Evolutionary conservation across 2,329 filamentous ascomycete species (phyloP).

Genomic region (Tympanopsis confertula): DNA sequence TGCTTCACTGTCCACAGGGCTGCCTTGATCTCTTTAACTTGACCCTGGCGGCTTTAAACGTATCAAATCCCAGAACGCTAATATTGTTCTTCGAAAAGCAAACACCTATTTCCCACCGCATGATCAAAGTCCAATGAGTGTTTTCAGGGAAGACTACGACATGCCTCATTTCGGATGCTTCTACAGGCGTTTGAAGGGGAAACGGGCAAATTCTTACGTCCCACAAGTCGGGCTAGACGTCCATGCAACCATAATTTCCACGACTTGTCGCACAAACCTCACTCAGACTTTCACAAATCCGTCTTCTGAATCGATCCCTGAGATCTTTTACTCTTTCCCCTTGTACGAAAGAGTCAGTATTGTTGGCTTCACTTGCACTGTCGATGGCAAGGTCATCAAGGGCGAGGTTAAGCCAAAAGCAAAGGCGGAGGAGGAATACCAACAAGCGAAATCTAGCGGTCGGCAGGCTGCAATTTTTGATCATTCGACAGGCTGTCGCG

Average conservation of each 20-base stretch:
- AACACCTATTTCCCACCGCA: too few species aligned
- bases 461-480: slow-evolving; percentile 43
- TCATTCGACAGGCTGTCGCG: slow-evolving; percentile 32
- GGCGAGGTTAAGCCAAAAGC: slow-evolving; percentile 46
- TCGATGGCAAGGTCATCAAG: slow-evolving; percentile 33
- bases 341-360: slow-evolving; percentile 48
- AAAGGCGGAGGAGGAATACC: slow-evolving; percentile 36
- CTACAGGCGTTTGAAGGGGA: too few species aligned
- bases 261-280: slow-evolving; percentile 13
- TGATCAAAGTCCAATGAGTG: too few species aligned
- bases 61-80: too few species aligned
- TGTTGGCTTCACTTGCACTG: slow-evolving; percentile 39
- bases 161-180: too few species aligned
- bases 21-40: too few species aligned
- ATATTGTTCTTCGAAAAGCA: too few species aligned
- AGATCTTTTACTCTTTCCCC: slow-evolving; percentile 45
- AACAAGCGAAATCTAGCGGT: slow-evolving; percentile 34
- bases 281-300: slow-evolving; percentile 40
- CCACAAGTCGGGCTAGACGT: slow-evolving; percentile 36
- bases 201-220: too few species aligned
- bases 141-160: too few species aligned
- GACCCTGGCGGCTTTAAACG: too few species aligned
- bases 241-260: slow-evolving; percentile 37
- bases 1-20: too few species aligned
- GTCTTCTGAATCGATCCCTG: slow-evolving; percentile 26